Base-by-base conservation (phyloP, 805 yeast genomes). In the Nakazawaea wickerhamii region DNA sequence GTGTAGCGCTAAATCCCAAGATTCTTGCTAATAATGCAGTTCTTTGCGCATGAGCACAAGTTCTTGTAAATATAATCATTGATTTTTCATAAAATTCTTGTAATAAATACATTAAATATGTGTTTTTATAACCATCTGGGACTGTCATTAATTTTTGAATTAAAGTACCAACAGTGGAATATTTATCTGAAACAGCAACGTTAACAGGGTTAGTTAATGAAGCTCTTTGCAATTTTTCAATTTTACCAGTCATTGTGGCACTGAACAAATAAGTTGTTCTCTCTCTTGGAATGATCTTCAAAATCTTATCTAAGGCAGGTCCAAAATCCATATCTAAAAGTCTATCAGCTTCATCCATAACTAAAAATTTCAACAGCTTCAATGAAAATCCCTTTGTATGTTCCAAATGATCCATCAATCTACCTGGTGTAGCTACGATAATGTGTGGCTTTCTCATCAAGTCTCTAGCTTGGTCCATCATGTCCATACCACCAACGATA, bases 291-390 rank as follows among this genome's bases (percentile, higher is more conserved):
- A 91, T 84, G 38, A 87, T 77, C 50, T 80, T 82, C 43, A 91
- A 68, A 48, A 91, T 85, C 59, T 84, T 84, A 57, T 88, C 96
- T 50, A 91, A 69, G 13, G 90, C 95, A 30, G 96, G 96, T 11
- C 96, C 97, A 56, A 91, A 91, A 60, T 91, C 99, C 85, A 91
- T 78, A 67, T 93, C 99, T 55, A 91, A 70, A 51, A 91, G 73
- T 59, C 99, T 74, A 64, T 91, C 99, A 18, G 99, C 99, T 67
- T 91, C 99, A 64, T 91, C 99, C 84, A 91, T 84, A 4, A 91
- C 95, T 45, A 91, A 71, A 59, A 71, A 91, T 59, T 84, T 82
- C 55, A 91, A 69, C 42, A 81, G 81, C 48, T 85, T 76, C 51
- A 91, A 65, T 3, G 85, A 77, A 56, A 91, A 91, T 2, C 96